Conservation (phyloP, 192 early-diverging fungal genomes). For the Coemansia sp. region DNA sequence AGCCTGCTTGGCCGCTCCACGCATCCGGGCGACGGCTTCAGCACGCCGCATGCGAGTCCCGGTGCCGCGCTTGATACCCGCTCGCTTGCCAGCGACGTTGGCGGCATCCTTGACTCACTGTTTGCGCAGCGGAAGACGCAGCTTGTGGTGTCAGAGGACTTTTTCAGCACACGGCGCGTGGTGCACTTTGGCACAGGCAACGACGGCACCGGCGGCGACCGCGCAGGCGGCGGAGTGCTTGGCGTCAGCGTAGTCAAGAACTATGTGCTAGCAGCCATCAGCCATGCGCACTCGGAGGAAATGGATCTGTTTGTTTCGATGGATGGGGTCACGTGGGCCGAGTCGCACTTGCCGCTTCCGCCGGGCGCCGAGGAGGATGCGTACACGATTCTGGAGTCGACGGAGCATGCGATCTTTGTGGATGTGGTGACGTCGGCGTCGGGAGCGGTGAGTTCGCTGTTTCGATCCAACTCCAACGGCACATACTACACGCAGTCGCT, state of each 20-base stretch:
- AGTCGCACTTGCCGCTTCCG: conserved; percentile 62
- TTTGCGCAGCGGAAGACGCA: conserved; percentile 22
- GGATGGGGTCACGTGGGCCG: conserved; percentile 68
- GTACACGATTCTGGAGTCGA: conserved; percentile 87
- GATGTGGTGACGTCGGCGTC: conserved; percentile 62
- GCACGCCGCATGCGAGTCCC: neutral
- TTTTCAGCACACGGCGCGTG: conserved; percentile 59
- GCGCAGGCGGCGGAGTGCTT: conserved; percentile 66
- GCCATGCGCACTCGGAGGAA: conserved; percentile 56
- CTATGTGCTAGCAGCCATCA: conserved; percentile 72
- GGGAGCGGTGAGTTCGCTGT: conserved; percentile 67
- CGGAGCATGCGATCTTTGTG: conserved; percentile 69
- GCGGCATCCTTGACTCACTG: conserved; percentile 31
- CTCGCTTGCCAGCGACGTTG: conserved; percentile 12
- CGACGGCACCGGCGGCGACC: conserved; percentile 51
- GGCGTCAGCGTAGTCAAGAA: conserved; percentile 70
- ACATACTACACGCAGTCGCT: conserved; percentile 79
- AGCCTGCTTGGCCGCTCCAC: neutral
- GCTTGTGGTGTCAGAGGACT: conserved; percentile 77
- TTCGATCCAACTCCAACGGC: conserved; percentile 86
- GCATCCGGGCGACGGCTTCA: conserved; percentile 12
- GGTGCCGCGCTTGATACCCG: neutral
- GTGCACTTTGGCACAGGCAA: conserved; percentile 62
- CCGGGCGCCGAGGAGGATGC: conserved; percentile 61
- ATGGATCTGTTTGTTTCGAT: conserved; percentile 66